Conservation (phyloP, 2,329 filamentous ascomycete genomes). For the Talaromyces sp. region DNA sequence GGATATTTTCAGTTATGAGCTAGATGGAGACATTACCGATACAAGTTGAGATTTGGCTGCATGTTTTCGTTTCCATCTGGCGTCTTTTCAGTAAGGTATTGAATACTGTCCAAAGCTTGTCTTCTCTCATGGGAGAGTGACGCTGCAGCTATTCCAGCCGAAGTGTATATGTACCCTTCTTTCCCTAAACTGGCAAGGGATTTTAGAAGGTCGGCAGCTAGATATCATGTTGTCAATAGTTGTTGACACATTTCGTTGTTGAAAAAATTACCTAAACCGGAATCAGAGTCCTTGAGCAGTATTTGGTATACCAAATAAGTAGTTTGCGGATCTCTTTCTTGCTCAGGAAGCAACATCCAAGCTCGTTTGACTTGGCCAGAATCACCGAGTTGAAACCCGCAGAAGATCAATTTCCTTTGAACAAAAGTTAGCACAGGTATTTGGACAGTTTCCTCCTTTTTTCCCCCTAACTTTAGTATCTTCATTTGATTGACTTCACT, state of each 20-base stretch:
- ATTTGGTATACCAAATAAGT: slow-evolving; percentile 72
- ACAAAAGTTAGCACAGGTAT: neutral
- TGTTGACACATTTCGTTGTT: neutral
- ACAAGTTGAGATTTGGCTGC: slow-evolving; percentile 1
- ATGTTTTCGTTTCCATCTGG: neutral
- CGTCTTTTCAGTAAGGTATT: neutral
- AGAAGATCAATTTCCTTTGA: slow-evolving; percentile 66
- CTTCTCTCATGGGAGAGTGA: neutral
- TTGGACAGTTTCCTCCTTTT: neutral
- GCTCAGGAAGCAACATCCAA: slow-evolving; percentile 53
- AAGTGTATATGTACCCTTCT: slow-evolving; percentile 3
- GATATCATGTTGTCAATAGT: neutral
- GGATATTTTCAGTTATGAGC: neutral
- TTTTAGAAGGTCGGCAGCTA: slow-evolving; percentile 3
- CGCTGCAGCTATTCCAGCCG: slow-evolving; percentile 6
- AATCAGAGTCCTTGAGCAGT: slow-evolving; percentile 43
- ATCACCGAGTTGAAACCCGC: slow-evolving; percentile 58
- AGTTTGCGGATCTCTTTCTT: slow-evolving; percentile 59
- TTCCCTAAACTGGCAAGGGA: slow-evolving; percentile 2
- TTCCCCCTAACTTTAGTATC: slow-evolving; percentile 53
- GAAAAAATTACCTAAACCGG: neutral
- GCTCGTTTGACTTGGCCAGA: slow-evolving; percentile 46
- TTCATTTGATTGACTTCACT: slow-evolving; percentile 64
- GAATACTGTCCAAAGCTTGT: slow-evolving; percentile 3
- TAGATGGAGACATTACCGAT: neutral